These are phyloP conservation scores for Quercus berberidifolia DNA, from an alignment of 306 rosid genomes.

Conservation along the genomic window DNA sequence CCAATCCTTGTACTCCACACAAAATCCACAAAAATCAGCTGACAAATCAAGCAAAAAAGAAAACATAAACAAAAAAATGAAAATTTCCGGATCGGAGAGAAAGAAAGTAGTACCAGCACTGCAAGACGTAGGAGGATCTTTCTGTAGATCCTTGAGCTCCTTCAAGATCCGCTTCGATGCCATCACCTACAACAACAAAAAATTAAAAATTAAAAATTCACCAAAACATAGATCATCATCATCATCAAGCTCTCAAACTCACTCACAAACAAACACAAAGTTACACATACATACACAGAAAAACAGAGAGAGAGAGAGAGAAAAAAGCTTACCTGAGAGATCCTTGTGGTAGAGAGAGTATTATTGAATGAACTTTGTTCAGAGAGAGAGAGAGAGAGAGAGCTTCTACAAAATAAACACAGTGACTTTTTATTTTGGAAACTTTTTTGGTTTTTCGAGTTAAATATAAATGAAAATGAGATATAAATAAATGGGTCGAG, in stretches of 20 bases:
- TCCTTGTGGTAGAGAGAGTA: not conserved
- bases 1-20: too few relatives aligned
- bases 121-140: constrained; percentile 81
- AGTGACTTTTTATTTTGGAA: not conserved
- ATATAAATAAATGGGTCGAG: too few relatives aligned
- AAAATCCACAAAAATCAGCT: too few relatives aligned
- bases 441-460: too few relatives aligned
- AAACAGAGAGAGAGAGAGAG: not conserved
- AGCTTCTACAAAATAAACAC: not conserved
- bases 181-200: constrained; percentile 29
- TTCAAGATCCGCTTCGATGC: constrained; percentile 69
- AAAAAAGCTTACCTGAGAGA: constrained; percentile 5
- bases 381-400: not conserved
- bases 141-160: constrained; percentile 72
- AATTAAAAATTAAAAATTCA: not conserved
- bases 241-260: not conserved
- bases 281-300: not conserved
- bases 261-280: not conserved
- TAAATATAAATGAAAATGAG: too few relatives aligned
- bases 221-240: not conserved
- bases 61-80: not conserved
- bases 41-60: not conserved
- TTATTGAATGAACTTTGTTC: not conserved
- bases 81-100: not conserved
- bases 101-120: constrained; percentile 49